Conservation (phyloP, 2,329 filamentous ascomycete species). For the Juglanconis juglandina region DNA sequence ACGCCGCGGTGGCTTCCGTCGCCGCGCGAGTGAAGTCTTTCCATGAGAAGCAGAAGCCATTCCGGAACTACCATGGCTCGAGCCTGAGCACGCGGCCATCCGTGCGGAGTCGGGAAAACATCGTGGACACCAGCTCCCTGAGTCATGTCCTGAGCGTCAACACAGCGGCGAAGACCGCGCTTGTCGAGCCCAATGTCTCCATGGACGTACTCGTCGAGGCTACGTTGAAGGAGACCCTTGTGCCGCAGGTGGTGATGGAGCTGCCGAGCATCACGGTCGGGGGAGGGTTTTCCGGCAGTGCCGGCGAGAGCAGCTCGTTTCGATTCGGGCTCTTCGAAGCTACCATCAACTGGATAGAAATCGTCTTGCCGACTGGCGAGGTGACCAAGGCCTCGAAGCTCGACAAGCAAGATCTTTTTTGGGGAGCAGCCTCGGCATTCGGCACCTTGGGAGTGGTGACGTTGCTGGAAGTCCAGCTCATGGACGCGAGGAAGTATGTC, state of each 20-base stretch:
- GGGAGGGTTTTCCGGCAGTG: conserved; percentile 64
- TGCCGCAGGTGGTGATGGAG: conserved; percentile 68
- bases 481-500: conserved; percentile 52
- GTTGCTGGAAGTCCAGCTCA: conserved; percentile 54
- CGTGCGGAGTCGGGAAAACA: conserved; percentile 45
- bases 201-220: conserved; percentile 63
- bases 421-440: conserved; percentile 55
- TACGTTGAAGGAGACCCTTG: conserved; percentile 50
- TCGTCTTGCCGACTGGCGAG: conserved; percentile 58
- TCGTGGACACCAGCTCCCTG: conserved; percentile 65
- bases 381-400: conserved; percentile 44
- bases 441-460: conserved; percentile 62
- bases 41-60: conserved; percentile 46
- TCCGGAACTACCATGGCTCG: conserved; percentile 73
- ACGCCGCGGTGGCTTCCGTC: conserved; percentile 40
- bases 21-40: conserved; percentile 43
- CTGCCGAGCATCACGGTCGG: conserved; percentile 68
- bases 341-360: conserved; percentile 59
- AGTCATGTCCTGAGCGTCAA: conserved; percentile 62
- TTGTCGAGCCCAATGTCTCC: conserved; percentile 66
- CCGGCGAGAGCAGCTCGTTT: conserved; percentile 66
- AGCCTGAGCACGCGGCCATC: conserved; percentile 71
- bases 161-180: conserved; percentile 45
- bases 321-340: conserved; percentile 64
- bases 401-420: conserved; percentile 53